Evolutionary conservation across 805 yeast species (phyloP).

Genomic region (Maudiozyma saulgeensis): DNA sequence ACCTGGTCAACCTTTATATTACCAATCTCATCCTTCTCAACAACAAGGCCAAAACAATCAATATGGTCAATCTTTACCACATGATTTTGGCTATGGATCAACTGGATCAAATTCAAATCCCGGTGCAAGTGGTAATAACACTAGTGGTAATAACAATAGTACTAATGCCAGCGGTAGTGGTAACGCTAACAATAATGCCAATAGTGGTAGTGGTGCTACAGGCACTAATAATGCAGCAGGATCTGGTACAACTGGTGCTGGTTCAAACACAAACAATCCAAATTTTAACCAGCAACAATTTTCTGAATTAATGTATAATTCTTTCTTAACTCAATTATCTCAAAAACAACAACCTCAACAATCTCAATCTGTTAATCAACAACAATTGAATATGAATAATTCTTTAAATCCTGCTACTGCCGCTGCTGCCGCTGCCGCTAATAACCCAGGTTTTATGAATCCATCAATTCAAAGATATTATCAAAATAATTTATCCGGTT

Average conservation of each 20-base stretch:
- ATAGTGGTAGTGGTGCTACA: neutral
- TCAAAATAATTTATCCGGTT: constrained; percentile 14
- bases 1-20: constrained; percentile 5
- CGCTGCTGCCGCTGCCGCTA: constrained; percentile 10
- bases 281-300: constrained; percentile 21
- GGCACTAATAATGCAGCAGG: neutral
- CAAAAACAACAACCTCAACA: constrained; percentile 18
- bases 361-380: constrained; percentile 4
- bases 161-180: neutral
- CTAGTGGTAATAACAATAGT: neutral
- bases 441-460: constrained; percentile 10
- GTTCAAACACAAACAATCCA: constrained; percentile 5
- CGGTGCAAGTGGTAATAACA: neutral
- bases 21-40: constrained; percentile 3
- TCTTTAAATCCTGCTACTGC: constrained; percentile 13
- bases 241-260: neutral
- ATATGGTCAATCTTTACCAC: constrained; percentile 9
- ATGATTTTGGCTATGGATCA: constrained; percentile 14
- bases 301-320: constrained; percentile 29
- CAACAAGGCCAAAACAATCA: constrained; percentile 6
- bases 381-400: neutral
- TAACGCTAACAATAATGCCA: neutral
- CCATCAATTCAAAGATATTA: constrained; percentile 24
- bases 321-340: constrained; percentile 26
- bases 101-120: constrained; percentile 4